Conservation (phyloP, 1,284 basidiomycete species). For the Heterobasidion parviporum region DNA sequence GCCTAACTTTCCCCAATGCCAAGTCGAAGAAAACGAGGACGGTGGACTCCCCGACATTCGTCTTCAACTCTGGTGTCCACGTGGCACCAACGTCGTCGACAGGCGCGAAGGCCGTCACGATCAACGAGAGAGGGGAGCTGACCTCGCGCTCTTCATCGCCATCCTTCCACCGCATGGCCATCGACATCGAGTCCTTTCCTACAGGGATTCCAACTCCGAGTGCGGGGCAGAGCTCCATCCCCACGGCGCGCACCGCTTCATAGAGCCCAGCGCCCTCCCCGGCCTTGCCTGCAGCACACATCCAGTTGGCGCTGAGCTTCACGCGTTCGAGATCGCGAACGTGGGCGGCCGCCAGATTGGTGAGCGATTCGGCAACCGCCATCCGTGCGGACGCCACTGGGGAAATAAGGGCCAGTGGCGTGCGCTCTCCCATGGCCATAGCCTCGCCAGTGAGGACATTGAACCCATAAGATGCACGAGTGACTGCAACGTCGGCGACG, state of each 20-base stretch:
- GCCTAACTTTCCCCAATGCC: slow-evolving; percentile 73
- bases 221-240: slow-evolving; percentile 91
- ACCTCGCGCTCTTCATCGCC: slow-evolving; percentile 69
- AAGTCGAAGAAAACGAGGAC: slow-evolving; percentile 88
- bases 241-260: slow-evolving; percentile 89
- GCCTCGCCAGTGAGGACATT: slow-evolving; percentile 82
- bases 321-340: slow-evolving; percentile 61
- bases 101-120: slow-evolving; percentile 92
- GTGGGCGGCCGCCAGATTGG: slow-evolving; percentile 83
- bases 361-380: slow-evolving; percentile 92
- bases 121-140: slow-evolving; percentile 85
- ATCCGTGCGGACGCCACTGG: slow-evolving; percentile 90
- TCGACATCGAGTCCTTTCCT: slow-evolving; percentile 99
- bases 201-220: slow-evolving; percentile 94
- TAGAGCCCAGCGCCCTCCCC: slow-evolving; percentile 91
- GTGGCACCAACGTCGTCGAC: slow-evolving; percentile 76
- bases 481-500: slow-evolving; percentile 96
- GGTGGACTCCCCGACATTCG: slow-evolving; percentile 56
- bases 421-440: slow-evolving; percentile 97
- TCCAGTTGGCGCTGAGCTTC: slow-evolving; percentile 99
- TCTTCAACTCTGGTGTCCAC: slow-evolving; percentile 89
- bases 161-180: slow-evolving; percentile 89
- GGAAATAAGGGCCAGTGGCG: slow-evolving; percentile 83
- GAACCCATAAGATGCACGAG: slow-evolving; percentile 91
- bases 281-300: slow-evolving; percentile 89